Conservation (phyloP, 2,329 filamentous ascomycete species). For the Akanthomyces dipterigenus region DNA sequence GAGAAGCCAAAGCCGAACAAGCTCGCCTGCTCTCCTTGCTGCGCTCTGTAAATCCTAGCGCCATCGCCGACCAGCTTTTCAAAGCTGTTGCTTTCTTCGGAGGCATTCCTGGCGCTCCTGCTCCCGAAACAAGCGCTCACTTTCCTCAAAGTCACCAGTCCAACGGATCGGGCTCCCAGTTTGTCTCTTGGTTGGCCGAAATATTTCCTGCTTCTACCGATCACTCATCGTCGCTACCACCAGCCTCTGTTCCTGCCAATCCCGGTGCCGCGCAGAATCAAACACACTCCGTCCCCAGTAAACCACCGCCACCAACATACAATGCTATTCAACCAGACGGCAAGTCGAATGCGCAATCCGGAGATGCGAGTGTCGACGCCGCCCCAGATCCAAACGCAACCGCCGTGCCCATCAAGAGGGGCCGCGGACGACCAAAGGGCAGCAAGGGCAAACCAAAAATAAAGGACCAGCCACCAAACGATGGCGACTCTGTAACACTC, state of each 20-base stretch:
- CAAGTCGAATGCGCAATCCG: neutral
- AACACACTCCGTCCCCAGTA: neutral
- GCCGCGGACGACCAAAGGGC: slow-evolving; percentile 49
- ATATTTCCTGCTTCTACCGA: slow-evolving; percentile 44
- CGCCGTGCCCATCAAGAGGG: slow-evolving; percentile 30
- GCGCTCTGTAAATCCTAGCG: slow-evolving; percentile 45
- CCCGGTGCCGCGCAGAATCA: neutral
- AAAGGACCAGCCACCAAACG: slow-evolving; percentile 25
- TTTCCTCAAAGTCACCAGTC: slow-evolving; percentile 51
- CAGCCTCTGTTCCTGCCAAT: neutral
- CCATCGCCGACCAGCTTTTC: slow-evolving; percentile 56
- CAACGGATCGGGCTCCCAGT: slow-evolving; percentile 51
- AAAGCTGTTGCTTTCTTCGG: slow-evolving; percentile 59
- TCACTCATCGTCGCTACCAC: slow-evolving; percentile 5
- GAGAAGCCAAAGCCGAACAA: slow-evolving; percentile 53
- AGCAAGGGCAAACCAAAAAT: slow-evolving; percentile 51
- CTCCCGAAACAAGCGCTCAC: slow-evolving; percentile 40
- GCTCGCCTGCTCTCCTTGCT: slow-evolving; percentile 52
- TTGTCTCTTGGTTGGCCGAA: slow-evolving; percentile 57
- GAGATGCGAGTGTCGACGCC: neutral
- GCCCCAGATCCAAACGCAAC: slow-evolving; percentile 12
- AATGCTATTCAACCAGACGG: neutral
- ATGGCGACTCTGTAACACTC: neutral
- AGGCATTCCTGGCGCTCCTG: slow-evolving; percentile 48
- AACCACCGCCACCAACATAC: neutral